These are phyloP conservation scores for Omphalotus olearius DNA, from an alignment of 1,284 basidiomycete genomes.

Conservation along the genomic window DNA sequence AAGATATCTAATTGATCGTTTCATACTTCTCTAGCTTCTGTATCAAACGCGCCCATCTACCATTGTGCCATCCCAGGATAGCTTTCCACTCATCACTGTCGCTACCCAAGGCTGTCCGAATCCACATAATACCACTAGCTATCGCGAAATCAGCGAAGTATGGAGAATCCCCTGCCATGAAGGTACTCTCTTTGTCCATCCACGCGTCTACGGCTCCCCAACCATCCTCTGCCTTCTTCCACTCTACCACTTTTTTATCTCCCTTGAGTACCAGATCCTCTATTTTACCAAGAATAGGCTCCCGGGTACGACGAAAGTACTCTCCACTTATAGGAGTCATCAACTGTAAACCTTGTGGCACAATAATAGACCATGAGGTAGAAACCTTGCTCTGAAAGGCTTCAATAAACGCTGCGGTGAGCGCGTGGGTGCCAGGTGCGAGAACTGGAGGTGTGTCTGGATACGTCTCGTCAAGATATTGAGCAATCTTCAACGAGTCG, in stretches of 20 bases:
- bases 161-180: conserved; percentile 27
- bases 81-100: conserved; percentile 24
- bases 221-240: conserved; percentile 22
- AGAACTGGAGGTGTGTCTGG: conserved; percentile 29
- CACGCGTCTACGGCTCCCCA: conserved; percentile 21
- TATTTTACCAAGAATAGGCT: conserved; percentile 25
- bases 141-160: conserved; percentile 29
- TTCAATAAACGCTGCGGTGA: conserved; percentile 29
- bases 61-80: conserved; percentile 26
- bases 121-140: conserved; percentile 24
- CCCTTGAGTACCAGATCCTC: conserved; percentile 30
- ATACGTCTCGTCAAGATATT: conserved; percentile 43
- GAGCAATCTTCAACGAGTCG: conserved; percentile 39
- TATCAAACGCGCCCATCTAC: conserved; percentile 28
- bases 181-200: conserved; percentile 23
- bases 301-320: conserved; percentile 30
- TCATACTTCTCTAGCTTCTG: conserved; percentile 24
- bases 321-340: conserved; percentile 26
- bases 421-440: conserved; percentile 23
- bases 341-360: conserved; percentile 15
- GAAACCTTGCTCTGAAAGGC: conserved; percentile 18
- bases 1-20: conserved; percentile 12
- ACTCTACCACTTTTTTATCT: conserved; percentile 20
- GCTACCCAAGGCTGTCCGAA: conserved; percentile 19
- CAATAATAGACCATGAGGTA: conserved; percentile 19